These are phyloP conservation scores for Alternaria sp. DNA, from an alignment of 2,329 filamentous ascomycete species.

Conservation along the genomic window DNA sequence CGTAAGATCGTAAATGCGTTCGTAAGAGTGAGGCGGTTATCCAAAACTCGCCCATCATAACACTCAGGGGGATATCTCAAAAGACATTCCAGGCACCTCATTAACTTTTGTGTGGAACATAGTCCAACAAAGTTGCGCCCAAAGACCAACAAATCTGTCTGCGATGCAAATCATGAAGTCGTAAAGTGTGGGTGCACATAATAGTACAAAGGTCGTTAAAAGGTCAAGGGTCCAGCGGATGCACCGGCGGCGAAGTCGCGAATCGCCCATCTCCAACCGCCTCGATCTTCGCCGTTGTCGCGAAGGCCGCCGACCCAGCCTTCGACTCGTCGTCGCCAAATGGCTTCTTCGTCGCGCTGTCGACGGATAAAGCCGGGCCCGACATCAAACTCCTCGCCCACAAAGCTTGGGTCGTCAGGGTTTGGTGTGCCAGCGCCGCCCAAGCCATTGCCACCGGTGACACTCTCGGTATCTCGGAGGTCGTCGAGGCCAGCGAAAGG, in stretches of 20 bases:
- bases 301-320: constrained; percentile 75
- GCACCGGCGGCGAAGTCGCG: constrained; percentile 55
- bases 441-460: constrained; percentile 38
- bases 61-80: constrained; percentile 48
- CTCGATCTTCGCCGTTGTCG: constrained; percentile 53
- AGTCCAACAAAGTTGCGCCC: constrained; percentile 31
- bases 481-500: constrained; percentile 96
- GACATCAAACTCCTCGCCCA: constrained; percentile 97
- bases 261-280: constrained; percentile 80
- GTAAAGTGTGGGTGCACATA: constrained; percentile 32
- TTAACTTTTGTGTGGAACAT: constrained; percentile 37
- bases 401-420: constrained; percentile 54
- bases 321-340: constrained; percentile 88
- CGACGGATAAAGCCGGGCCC: constrained; percentile 91
- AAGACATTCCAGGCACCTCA: constrained; percentile 35
- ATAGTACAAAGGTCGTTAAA: constrained; percentile 30
- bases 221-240: constrained; percentile 28
- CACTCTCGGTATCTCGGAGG: constrained; percentile 71
- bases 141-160: constrained; percentile 28
- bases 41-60: constrained; percentile 44
- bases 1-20: constrained; percentile 43
- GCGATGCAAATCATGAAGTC: constrained; percentile 46
- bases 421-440: constrained; percentile 31
- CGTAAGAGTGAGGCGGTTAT: constrained; percentile 48
- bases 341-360: constrained; percentile 88